Percentiles rank a stretch among this genome's conserved stretches.
phyloP scores from a whole-genome alignment of 129 eudicot genomes.

The Centaurea solstitialis region DNA sequence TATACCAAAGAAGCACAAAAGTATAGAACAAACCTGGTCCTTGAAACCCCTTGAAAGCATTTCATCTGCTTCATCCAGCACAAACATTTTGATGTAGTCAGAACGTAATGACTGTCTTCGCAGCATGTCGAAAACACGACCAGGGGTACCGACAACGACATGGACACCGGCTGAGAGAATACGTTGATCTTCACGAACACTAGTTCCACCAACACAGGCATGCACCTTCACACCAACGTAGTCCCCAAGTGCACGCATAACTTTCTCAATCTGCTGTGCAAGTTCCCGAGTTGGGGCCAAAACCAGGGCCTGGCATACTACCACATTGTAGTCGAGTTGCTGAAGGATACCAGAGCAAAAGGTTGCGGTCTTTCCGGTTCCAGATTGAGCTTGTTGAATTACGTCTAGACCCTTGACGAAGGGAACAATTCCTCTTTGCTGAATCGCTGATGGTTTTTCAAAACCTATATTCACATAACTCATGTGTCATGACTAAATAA shows the following conservation, averaged over 20 bases:
- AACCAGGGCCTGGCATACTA: constrained; percentile 23
- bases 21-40: constrained; percentile 44
- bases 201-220: constrained; percentile 78
- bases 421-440: constrained; percentile 34
- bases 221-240: constrained; percentile 64
- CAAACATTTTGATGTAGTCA: constrained; percentile 67
- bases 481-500: neutral
- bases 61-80: constrained; percentile 73
- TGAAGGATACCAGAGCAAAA: constrained; percentile 31
- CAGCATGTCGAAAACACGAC: constrained; percentile 76
- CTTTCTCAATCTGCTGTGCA: constrained; percentile 26
- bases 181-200: constrained; percentile 66
- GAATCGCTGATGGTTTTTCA: constrained; percentile 29
- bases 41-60: constrained; percentile 73
- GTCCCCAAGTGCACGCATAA: constrained; percentile 28
- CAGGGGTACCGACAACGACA: constrained; percentile 67
- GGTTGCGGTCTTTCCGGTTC: constrained; percentile 23
- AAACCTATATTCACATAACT: constrained; percentile 11
- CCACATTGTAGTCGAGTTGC: constrained; percentile 28
- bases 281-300: constrained; percentile 28
- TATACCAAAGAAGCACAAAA: neutral
- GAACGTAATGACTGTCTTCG: constrained; percentile 57
- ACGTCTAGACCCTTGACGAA: constrained; percentile 28
- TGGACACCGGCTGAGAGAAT: constrained; percentile 61
- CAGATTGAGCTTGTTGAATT: constrained; percentile 33